These are phyloP conservation scores for Pseudocercospora fijiensis DNA, from an alignment of 2,329 filamentous ascomycete species.

Conservation along the genomic window DNA sequence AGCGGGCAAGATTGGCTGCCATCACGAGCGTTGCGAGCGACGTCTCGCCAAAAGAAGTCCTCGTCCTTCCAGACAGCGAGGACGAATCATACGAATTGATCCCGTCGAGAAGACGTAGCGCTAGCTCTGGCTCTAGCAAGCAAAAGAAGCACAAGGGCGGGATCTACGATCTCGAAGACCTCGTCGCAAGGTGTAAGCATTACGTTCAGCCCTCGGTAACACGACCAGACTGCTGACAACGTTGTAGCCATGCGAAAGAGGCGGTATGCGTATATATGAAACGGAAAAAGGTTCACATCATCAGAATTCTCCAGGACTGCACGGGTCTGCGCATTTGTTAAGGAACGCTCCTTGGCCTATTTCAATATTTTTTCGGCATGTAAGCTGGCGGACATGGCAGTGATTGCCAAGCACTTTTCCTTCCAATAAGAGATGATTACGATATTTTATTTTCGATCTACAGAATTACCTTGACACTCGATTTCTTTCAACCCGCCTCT, in stretches of 20 bases:
- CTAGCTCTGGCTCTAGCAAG: background rate
- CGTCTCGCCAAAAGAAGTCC: background rate
- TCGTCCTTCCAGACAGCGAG: constrained; percentile 5
- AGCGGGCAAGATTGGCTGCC: background rate
- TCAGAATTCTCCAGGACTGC: background rate
- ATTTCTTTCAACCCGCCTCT: background rate
- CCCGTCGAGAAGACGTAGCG: constrained; percentile 1
- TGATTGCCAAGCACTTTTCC: background rate
- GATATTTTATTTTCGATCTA: background rate
- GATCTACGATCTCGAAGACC: constrained; percentile 16
- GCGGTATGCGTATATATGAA: constrained; percentile 7
- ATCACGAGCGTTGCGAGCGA: background rate
- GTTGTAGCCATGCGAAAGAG: constrained; percentile 3
- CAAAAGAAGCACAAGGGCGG: constrained; percentile 8
- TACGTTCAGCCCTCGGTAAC: background rate
- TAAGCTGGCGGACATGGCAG: background rate
- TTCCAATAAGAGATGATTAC: background rate
- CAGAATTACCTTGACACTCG: background rate
- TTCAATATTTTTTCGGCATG: too few relatives aligned
- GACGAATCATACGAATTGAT: constrained; percentile 12
- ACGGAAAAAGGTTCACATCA: background rate
- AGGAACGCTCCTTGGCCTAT: background rate
- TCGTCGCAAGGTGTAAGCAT: constrained; percentile 17
- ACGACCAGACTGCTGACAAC: background rate
- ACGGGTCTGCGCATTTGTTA: background rate